phyloP scores from a whole-genome alignment of 1,139 yeast species.

The Torulaspora pretoriensis region DNA sequence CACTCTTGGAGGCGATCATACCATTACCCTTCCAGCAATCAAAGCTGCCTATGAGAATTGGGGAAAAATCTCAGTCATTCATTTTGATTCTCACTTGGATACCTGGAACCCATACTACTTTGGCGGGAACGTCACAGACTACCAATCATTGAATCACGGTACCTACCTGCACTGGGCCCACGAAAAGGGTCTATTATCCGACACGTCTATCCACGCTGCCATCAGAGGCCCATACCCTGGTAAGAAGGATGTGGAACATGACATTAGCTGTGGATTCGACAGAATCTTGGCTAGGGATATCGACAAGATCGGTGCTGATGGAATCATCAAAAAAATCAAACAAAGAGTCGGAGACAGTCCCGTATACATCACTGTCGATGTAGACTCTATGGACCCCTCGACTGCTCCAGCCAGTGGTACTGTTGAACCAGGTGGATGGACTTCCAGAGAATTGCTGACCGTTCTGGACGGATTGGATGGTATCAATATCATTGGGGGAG shows the following conservation, averaged over 20 bases:
- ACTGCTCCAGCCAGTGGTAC: constrained; percentile 57
- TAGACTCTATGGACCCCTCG: constrained; percentile 54
- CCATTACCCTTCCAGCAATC: constrained; percentile 49
- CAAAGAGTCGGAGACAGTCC: constrained; percentile 39
- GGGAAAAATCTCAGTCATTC: constrained; percentile 47
- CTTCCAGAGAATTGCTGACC: constrained; percentile 45
- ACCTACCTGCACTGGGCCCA: constrained; percentile 54
- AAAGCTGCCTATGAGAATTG: constrained; percentile 47
- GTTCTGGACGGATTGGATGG: constrained; percentile 47
- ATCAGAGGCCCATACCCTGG: constrained; percentile 49
- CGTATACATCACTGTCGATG: constrained; percentile 52
- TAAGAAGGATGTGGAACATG: constrained; percentile 43
- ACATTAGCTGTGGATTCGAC: constrained; percentile 44
- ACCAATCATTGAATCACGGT: constrained; percentile 54
- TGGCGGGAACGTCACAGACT: constrained; percentile 52
- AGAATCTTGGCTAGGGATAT: constrained; percentile 46
- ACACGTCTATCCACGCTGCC: constrained; percentile 48
- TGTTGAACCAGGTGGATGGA: constrained; percentile 55
- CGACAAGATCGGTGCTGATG: constrained; percentile 43
- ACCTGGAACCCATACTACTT: constrained; percentile 55
- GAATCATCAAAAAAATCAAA: constrained; percentile 40
- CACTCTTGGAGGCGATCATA: constrained; percentile 59
- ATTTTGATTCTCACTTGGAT: constrained; percentile 57
- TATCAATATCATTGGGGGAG: constrained; percentile 49
- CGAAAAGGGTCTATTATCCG: constrained; percentile 49